Conservation (phyloP, 139 green algal genomes). For the Ettlia oleoabundans region DNA sequence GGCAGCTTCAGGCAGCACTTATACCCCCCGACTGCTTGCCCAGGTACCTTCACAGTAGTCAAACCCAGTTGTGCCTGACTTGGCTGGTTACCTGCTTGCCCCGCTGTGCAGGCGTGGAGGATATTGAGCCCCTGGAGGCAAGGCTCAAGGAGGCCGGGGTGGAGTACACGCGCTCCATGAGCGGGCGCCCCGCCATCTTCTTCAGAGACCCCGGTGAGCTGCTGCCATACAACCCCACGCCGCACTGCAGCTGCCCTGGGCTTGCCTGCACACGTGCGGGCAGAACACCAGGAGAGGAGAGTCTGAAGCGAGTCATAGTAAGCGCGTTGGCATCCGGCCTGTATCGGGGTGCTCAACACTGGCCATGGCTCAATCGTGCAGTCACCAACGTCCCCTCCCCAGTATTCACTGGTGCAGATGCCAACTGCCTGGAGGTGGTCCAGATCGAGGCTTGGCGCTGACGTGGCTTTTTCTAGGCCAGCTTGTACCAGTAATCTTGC, state of each 20-base stretch:
- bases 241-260: no score
- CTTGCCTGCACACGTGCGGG: background rate
- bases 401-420: conserved; percentile 39
- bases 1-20: no score
- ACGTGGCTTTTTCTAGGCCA: no score
- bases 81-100: background rate
- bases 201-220: conserved; percentile 84
- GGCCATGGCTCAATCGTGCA: no score
- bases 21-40: background rate
- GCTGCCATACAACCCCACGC: no score
- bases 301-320: no score
- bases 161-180: conserved; percentile 79
- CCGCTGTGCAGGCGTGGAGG: conserved; percentile 54
- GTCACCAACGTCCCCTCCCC: no score
- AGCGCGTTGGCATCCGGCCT: no score
- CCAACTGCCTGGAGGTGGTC: conserved; percentile 75
- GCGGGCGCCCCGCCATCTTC: conserved; percentile 84
- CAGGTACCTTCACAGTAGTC: background rate
- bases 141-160: conserved; percentile 67
- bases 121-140: conserved; percentile 66
- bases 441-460: conserved; percentile 67
- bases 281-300: background rate
- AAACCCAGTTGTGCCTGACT: background rate
- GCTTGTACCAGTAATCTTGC: no score
- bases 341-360: no score